These are phyloP conservation scores for Simmondsia chinensis DNA, from an alignment of 148 eudicot species.

Conservation along the genomic window DNA sequence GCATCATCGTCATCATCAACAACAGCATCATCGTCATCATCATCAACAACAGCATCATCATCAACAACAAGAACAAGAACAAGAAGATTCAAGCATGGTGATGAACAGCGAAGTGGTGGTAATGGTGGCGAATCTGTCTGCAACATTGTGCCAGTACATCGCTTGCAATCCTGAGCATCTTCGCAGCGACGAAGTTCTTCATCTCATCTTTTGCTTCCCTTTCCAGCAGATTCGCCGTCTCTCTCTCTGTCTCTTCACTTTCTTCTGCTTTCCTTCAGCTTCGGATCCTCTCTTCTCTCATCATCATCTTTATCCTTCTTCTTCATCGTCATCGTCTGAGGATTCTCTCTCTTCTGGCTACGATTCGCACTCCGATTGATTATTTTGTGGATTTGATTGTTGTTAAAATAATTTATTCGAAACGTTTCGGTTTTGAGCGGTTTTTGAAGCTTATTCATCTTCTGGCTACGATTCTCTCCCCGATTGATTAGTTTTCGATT, in stretches of 20 bases:
- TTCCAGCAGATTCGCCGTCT: conserved; percentile 63
- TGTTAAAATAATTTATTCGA: too few species aligned
- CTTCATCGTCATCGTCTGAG: conserved; percentile 4
- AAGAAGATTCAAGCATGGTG: conserved; percentile 40
- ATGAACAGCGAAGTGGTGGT: conserved; percentile 55
- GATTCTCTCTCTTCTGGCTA: conserved; percentile 7
- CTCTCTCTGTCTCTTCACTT: conserved; percentile 47
- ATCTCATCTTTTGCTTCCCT: conserved; percentile 78
- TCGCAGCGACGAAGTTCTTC: conserved; percentile 51
- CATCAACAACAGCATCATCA: too few species aligned
- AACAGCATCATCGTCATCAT: too few species aligned
- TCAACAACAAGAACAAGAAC: conserved; percentile 3
- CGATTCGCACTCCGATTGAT: conserved; percentile 24
- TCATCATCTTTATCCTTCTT: conserved; percentile 11
- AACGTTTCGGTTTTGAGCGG: too few species aligned
- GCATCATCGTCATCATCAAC: too few species aligned
- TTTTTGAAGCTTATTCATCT: too few species aligned
- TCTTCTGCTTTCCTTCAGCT: conserved; percentile 53
- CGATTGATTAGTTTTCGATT: too few species aligned
- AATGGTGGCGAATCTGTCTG: conserved; percentile 60
- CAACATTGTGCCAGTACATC: conserved; percentile 64
- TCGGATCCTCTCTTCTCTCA: conserved; percentile 26
- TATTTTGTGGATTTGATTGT: too few species aligned
- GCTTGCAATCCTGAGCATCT: conserved; percentile 75
- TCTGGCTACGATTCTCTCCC: too few species aligned